Base-by-base conservation (phyloP, 164 flowering plant genomes). In the Chimonanthus praecox region DNA sequence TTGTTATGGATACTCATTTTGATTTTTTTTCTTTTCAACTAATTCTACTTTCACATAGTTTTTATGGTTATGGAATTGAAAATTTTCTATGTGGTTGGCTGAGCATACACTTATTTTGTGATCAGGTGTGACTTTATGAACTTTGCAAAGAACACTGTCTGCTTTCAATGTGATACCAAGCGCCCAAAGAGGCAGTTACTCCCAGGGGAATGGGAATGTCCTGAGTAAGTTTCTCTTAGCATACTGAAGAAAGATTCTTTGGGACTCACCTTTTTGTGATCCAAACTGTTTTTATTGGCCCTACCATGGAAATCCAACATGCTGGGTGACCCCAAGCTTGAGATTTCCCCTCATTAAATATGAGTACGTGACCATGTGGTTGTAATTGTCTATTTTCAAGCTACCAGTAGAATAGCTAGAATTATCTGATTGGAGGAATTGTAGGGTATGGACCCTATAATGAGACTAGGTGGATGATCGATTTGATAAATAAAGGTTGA, bases 191-290 rank as follows among this genome's bases (percentile, higher is more conserved):
- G 97, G 72, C 88, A 94, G 79, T 80, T 94, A 80, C 98, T 94
- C 85, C 99, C 98, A 49, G 99, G 99, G 79, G 99, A 96, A 83
- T 96, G 99, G 99, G 99, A 96, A 21, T 95, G 99, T 79, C 97
- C 99, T 3, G 85, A 85, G 98, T 95, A 88, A 73, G 97, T 85
- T 74, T 66, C 68, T 66, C 46, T 66, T 33, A 33, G 33, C 33
- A 33, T 33, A 33, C 33, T 33, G 33, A 33, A 33, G 33, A 33
- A 33, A 33, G 33, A 33, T 33, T 33, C 33, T 54, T 54, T 54
- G 4, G 60, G 60, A n/a, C 60, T 9, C 60, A 54, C 60, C 60
- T 54, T 54, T 54, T 54, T 33, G 60, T n/a, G 11, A 15, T 54
- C 16, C 10, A 11, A 10, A 54, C 16, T 11, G 60, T 54, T 54